Base-by-base conservation (phyloP, 805 yeast genomes). In the Saccharomycopsis javanensis region DNA sequence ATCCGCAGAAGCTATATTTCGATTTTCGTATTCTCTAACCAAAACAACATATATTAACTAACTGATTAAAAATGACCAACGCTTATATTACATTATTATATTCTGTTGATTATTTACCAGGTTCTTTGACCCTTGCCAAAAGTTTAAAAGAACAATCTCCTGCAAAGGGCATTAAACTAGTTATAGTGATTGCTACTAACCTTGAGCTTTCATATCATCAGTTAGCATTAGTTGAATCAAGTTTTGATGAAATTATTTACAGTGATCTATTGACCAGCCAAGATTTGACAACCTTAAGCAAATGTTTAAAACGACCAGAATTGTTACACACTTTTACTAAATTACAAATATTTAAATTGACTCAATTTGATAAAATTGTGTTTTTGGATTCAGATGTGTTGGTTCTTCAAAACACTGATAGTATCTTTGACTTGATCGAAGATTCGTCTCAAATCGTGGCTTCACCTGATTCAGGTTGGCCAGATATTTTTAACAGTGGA, bases 401-500 rank as follows among this genome's bases (percentile, higher is more conserved):
- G 45, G 56, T 60, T 5, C 27, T 50, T 13, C 53, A 45, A 25
- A 60, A 60, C 54, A 51, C 58, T 37, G 62, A 60, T 25, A 46
- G 51, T 23, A 30, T 53, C 11, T 53, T 46, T 38, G 50, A 53
- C 15, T 16, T 31, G n/a, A 45, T 46, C 11, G 38, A 50, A 23
- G 25, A 16, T n/a, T 54, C 51, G 7, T 31, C 23, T n/a, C 38
- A 53, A 25, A 60, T 60, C 25, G 27, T 50, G 8, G 91, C 95
- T 0, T 73, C 85, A 13, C 87, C 95, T 0, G 96, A 89, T 71
- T 75, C 81, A 15, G 96, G 96, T n/a, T 89, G 95, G 88, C 96
- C 96, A 0, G 96, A 89, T 71, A 77, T 86, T 64, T 89, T 89
- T 73, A 89, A 89, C 69, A 80, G 90, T 35, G 96, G 96, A 4